Percentiles rank a stretch among this genome's conserved stretches.
These are phyloP conservation scores for Mycena galopus DNA, from an alignment of 768 basidiomycete species.

Conservation along the genomic window DNA sequence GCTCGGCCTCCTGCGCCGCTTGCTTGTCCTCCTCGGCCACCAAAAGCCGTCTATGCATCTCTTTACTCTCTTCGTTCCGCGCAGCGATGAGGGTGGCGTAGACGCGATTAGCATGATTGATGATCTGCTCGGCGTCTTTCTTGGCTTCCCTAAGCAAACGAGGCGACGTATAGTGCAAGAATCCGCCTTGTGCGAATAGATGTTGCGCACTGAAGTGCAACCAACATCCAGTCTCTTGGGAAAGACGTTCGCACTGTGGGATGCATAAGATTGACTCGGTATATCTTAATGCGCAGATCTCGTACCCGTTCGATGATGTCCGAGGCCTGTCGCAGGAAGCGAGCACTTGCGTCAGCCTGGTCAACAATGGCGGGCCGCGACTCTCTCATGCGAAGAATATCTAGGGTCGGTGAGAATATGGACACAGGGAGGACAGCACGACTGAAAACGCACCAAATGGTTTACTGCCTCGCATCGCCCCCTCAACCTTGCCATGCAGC, in stretches of 20 bases:
- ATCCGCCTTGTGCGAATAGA: neutral
- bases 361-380: neutral
- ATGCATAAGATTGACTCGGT: neutral
- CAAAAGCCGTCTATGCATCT: neutral
- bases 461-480: conserved; percentile 3
- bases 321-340: neutral
- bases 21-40: neutral
- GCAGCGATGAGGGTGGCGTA: neutral
- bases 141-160: neutral
- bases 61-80: neutral
- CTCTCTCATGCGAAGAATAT: neutral
- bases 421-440: neutral
- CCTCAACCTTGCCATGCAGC: neutral
- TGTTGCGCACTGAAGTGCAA: conserved; percentile 6
- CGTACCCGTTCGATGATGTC: conserved; percentile 7
- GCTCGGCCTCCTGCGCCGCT: neutral
- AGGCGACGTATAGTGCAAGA: conserved; percentile 6
- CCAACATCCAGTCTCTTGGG: conserved; percentile 12
- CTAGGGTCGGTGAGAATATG: neutral
- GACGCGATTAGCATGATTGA: neutral
- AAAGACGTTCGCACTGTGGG: conserved; percentile 2
- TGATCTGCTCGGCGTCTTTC: neutral
- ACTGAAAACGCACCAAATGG: neutral
- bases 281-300: neutral
- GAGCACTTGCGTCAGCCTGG: neutral